Evolutionary conservation across 176 grass and related monocot genomes (phyloP).

Genomic region (Typha latifolia): DNA sequence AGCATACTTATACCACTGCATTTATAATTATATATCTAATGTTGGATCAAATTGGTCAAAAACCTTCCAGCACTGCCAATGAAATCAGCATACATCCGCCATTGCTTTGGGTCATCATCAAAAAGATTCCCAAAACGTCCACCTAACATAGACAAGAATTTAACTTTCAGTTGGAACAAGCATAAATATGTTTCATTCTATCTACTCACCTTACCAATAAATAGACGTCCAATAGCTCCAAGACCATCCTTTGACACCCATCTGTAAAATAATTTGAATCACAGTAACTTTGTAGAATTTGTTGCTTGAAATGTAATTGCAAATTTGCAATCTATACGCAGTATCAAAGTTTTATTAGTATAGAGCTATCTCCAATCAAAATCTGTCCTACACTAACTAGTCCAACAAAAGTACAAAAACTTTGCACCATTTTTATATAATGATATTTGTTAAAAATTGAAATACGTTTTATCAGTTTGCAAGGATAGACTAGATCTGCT

Average conservation of each 20-base stretch:
- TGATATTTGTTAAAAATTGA: too few relatives aligned
- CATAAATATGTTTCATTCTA: neutral
- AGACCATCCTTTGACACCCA: conserved; percentile 97
- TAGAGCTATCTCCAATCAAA: too few relatives aligned
- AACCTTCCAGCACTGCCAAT: conserved; percentile 95
- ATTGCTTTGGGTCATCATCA: conserved; percentile 90
- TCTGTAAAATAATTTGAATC: conserved; percentile 34
- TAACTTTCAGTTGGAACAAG: conserved; percentile 6
- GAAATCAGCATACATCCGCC: conserved; percentile 98
- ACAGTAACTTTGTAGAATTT: conserved; percentile 2
- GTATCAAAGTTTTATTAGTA: neutral
- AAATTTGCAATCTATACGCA: neutral
- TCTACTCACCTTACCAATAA: conserved; percentile 58
- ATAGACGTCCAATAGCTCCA: conserved; percentile 72
- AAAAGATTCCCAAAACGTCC: conserved; percentile 82
- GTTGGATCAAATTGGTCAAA: conserved; percentile 10
- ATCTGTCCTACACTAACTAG: too few relatives aligned
- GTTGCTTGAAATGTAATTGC: conserved; percentile 11
- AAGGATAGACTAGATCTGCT: too few relatives aligned
- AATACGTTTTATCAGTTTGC: too few relatives aligned
- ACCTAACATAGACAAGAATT: conserved; percentile 38
- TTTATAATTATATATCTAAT: conserved; percentile 7
- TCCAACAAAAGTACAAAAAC: too few relatives aligned
- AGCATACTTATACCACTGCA: neutral
- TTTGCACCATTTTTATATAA: too few relatives aligned